Base-by-base conservation (phyloP, 805 yeast genomes). In the Candida oleophila region DNA sequence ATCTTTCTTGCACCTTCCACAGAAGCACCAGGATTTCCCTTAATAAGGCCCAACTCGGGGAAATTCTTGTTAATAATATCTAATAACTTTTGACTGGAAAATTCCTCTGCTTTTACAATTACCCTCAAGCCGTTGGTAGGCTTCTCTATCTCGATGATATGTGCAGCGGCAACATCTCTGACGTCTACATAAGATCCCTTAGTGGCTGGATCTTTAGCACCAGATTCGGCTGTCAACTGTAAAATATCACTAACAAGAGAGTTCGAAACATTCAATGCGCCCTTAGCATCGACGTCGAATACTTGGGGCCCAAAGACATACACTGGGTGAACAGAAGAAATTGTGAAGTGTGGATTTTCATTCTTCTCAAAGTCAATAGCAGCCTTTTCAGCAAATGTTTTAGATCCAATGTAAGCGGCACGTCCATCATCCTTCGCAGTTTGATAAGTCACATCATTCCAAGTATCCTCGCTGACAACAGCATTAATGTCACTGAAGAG, bases 231-330 rank as follows among this genome's bases (percentile, higher is more conserved):
- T 34, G 50, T 50, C 39, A 52, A 55, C n/a, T 38, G 15, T 14
- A 38, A 25, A 7, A 38, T 20, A 4, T 4, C 43, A 20, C 30
- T 19, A 15, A 38, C n/a, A 8, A 59, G 48, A 2, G 16, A 36
- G 35, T 53, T 47, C 11, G 42, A 38, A 12, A n/a, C 59, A 45
- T 65, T 65, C 48, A 66, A 56, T 25, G 50, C 54, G 3, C 47
- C 62, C 32, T 60, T 59, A 12, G 62, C 65, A 40, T 60, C 66
- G 21, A 52, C 48, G 3, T 55, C 66, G 44, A 57, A 66, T 2
- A 68, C 69, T 43, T 60, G 64, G 4, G 65, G 65, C 18, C 65
- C 65, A 37, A 59, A 57, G 5, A 58, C 62, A 44, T 46, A 57
- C 40, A 48, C 49, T 2, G 65, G 64, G 45, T 56, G 54, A 33